Evolutionary conservation across 179 eudicot genomes (phyloP).

Genomic region (Beta corolliflora): DNA sequence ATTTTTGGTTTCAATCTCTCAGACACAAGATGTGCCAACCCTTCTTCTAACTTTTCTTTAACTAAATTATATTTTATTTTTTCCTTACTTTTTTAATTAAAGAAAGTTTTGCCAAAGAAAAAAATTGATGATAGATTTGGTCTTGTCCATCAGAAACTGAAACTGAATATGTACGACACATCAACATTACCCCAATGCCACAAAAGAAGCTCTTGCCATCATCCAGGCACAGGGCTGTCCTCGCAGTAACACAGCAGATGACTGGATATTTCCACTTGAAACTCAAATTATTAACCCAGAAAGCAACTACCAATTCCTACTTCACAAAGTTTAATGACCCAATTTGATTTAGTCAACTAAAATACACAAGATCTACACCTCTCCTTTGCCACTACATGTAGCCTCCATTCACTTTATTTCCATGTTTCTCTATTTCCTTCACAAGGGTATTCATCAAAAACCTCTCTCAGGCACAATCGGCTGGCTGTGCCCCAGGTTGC

Average conservation of each 20-base stretch:
- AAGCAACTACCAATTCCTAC: background rate
- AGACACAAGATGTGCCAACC: background rate
- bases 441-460: background rate
- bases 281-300: background rate
- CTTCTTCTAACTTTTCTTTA: background rate
- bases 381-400: no score
- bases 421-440: no score
- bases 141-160: background rate
- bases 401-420: no score
- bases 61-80: no score
- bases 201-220: background rate
- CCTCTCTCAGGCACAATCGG: background rate
- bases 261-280: no score
- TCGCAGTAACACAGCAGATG: background rate
- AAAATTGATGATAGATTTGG: no score
- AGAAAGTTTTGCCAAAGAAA: no score
- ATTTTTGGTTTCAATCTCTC: background rate
- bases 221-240: background rate
- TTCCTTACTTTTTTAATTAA: no score
- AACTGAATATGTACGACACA: background rate
- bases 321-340: background rate
- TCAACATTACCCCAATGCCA: background rate
- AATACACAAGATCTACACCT: no score
- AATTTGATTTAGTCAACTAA: no score
- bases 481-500: background rate